Conservation (phyloP, 2,329 filamentous ascomycete species). For the Rasamsonia emersonii region DNA sequence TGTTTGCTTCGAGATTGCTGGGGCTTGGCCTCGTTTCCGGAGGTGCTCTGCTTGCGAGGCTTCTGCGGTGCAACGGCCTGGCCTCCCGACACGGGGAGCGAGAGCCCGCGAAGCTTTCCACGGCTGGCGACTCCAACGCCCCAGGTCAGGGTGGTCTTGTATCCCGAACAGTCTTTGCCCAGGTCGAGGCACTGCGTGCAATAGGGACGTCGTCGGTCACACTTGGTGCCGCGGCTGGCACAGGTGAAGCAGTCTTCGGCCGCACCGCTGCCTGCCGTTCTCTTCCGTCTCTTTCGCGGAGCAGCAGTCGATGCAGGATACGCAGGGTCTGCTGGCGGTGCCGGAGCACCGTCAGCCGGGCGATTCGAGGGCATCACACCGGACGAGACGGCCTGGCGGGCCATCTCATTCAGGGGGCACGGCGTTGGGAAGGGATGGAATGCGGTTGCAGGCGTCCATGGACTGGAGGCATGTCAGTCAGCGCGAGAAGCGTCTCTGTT, state of each 20-base stretch:
- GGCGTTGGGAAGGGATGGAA: no score
- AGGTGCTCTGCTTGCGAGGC: slow-evolving; percentile 5
- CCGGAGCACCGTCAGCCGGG: not conserved
- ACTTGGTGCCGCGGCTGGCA: slow-evolving; percentile 71
- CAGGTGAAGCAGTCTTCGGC: slow-evolving; percentile 94
- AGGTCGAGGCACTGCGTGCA: slow-evolving; percentile 90
- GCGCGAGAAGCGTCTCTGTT: no score
- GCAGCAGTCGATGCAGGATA: slow-evolving; percentile 20
- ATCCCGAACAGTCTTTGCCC: slow-evolving; percentile 87
- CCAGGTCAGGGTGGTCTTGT: slow-evolving; percentile 96
- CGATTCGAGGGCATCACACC: not conserved
- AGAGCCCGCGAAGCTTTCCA: slow-evolving; percentile 85
- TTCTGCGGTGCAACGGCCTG: slow-evolving; percentile 21
- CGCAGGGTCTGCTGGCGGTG: slow-evolving; percentile 10
- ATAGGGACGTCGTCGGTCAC: slow-evolving; percentile 85
- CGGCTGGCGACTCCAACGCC: slow-evolving; percentile 90
- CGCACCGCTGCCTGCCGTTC: slow-evolving; percentile 79
- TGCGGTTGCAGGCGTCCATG: no score
- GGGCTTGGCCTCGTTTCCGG: no score
- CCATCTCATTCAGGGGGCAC: no score
- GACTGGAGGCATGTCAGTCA: no score
- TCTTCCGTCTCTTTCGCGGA: slow-evolving; percentile 66
- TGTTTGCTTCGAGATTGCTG: no score
- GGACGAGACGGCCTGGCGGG: no score
- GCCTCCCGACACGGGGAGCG: slow-evolving; percentile 54